Evolutionary conservation across 306 rosid species (phyloP).

Genomic region (Trifolium repens): DNA sequence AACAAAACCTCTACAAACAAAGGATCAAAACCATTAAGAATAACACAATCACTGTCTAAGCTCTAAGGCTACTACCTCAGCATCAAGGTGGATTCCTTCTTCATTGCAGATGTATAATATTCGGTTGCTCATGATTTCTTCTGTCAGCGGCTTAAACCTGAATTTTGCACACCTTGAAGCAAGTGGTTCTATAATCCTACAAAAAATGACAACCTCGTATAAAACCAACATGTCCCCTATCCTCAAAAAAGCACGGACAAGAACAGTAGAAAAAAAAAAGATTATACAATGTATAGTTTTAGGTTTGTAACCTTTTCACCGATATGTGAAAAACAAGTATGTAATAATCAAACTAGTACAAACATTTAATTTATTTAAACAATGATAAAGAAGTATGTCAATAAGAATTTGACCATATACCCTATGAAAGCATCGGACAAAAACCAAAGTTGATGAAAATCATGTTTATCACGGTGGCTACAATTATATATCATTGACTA

Average conservation of each 20-base stretch:
- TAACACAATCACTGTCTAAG: slow-evolving; percentile 4
- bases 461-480: background rate
- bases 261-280: background rate
- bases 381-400: background rate
- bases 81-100: slow-evolving; percentile 83
- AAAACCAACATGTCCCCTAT: slow-evolving; percentile 23
- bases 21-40: slow-evolving; percentile 17
- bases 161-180: slow-evolving; percentile 97
- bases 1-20: slow-evolving; percentile 26
- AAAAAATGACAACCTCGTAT: slow-evolving; percentile 31
- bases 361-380: background rate
- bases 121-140: slow-evolving; percentile 79
- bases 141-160: slow-evolving; percentile 97
- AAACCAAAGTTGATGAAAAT: slow-evolving; percentile 25
- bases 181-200: slow-evolving; percentile 97
- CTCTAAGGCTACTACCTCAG: slow-evolving; percentile 59
- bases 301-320: slow-evolving; percentile 1
- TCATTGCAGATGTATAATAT: slow-evolving; percentile 74
- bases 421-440: slow-evolving; percentile 1
- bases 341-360: background rate
- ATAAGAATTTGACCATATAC: background rate
- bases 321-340: background rate
- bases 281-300: background rate
- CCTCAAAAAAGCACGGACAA: slow-evolving; percentile 17
- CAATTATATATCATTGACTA: background rate